Percentiles rank a stretch among this genome's conserved stretches.
phyloP scores from a whole-genome alignment of 805 yeast genomes.

The Osmozyma mogii region DNA sequence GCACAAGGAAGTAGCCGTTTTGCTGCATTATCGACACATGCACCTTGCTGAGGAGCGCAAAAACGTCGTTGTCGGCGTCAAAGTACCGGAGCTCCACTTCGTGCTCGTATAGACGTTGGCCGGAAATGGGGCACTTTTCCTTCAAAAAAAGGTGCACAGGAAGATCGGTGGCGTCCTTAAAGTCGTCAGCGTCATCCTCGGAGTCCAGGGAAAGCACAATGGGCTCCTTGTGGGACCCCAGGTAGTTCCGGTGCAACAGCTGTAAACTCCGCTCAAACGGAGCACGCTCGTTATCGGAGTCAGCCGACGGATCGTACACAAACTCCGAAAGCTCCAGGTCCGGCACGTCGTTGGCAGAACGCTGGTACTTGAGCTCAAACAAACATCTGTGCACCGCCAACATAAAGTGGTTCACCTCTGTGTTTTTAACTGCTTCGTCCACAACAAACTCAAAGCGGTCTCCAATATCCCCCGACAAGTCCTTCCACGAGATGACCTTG shows the following conservation, averaged over 20 bases:
- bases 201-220: conserved; percentile 5
- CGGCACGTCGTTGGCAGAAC: conserved; percentile 38
- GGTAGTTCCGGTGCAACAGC: conserved; percentile 11
- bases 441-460: conserved; percentile 78
- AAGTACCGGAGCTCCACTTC: conserved; percentile 45
- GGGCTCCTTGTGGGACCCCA: conserved; percentile 15
- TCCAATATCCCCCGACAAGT: conserved; percentile 77
- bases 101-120: conserved; percentile 13
- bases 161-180: conserved; percentile 11
- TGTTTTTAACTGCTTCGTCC: conserved; percentile 47
- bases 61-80: conserved; percentile 44
- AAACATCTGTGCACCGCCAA: conserved; percentile 56
- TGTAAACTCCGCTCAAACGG: conserved; percentile 9
- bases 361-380: conserved; percentile 67
- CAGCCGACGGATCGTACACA: conserved; percentile 30
- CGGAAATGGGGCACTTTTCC: conserved; percentile 6
- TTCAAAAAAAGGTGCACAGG: conserved; percentile 7
- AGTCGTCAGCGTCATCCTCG: conserved; percentile 10
- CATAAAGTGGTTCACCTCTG: conserved; percentile 57
- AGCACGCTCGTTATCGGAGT: too few relatives aligned
- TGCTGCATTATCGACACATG: conserved; percentile 20
- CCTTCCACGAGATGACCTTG: conserved; percentile 68
- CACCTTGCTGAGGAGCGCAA: conserved; percentile 13
- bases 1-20: conserved; percentile 5
- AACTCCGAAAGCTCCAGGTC: conserved; percentile 46